Percentiles rank a stretch among this genome's conserved stretches.
Evolutionary conservation across 352 stramenopile species (phyloP).

Genomic region (Pilasporangium apinafurcum): DNA sequence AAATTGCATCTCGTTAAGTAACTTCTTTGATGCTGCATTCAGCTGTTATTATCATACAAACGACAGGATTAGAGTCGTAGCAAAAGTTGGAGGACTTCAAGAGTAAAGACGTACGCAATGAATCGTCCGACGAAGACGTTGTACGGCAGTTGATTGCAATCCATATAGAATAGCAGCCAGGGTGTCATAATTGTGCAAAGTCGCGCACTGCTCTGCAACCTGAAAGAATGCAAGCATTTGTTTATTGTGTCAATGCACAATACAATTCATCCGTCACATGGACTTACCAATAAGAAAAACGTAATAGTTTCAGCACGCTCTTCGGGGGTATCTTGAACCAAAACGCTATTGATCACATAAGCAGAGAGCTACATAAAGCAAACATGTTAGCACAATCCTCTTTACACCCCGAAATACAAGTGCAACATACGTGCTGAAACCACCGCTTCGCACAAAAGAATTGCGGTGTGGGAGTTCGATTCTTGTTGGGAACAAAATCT

Average conservation of each 20-base stretch:
- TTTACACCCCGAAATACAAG: not conserved
- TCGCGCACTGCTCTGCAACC: slow-evolving; percentile 63
- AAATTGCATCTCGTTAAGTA: slow-evolving; percentile 72
- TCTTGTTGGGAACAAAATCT: slow-evolving; percentile 62
- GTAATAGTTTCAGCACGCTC: slow-evolving; percentile 65
- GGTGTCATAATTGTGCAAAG: slow-evolving; percentile 79
- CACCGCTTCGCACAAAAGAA: slow-evolving; percentile 69
- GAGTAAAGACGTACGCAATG: slow-evolving; percentile 42
- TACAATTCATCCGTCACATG: not conserved
- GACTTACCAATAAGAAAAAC: slow-evolving; percentile 68
- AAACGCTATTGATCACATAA: slow-evolving; percentile 76
- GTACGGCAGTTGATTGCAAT: slow-evolving; percentile 82
- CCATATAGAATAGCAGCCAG: slow-evolving; percentile 81
- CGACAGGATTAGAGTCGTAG: not conserved
- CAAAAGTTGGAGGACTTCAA: not conserved
- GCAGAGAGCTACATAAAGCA: slow-evolving; percentile 45
- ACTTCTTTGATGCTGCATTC: slow-evolving; percentile 49
- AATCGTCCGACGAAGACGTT: slow-evolving; percentile 68
- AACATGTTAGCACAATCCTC: slow-evolving; percentile 1
- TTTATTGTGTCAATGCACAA: not conserved
- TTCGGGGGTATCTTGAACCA: slow-evolving; percentile 59
- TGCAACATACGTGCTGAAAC: slow-evolving; percentile 76
- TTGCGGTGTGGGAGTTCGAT: slow-evolving; percentile 38
- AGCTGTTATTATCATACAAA: slow-evolving; percentile 24
- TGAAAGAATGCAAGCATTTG: slow-evolving; percentile 6